These are phyloP conservation scores for Rhododendron mucronatum DNA, from an alignment of 148 eudicot species.

Conservation along the genomic window DNA sequence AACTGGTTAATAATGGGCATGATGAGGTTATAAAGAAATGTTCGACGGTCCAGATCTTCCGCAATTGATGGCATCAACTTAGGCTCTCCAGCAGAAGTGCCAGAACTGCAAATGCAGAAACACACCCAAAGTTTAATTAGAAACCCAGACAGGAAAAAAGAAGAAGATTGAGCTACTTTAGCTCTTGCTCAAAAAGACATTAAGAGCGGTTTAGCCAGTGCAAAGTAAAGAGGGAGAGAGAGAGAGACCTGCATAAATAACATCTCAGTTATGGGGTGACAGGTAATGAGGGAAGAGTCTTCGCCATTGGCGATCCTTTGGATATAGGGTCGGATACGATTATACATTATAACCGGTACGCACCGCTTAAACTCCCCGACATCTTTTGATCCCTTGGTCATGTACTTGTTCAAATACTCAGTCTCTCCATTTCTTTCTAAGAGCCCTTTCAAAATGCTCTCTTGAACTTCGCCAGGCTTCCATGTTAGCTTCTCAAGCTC, in stretches of 20 bases:
- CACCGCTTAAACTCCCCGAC: slow-evolving; percentile 35
- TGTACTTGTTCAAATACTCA: slow-evolving; percentile 51
- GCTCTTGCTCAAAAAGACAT: not conserved
- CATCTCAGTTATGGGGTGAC: slow-evolving; percentile 66
- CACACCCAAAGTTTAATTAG: not conserved
- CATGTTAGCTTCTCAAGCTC: slow-evolving; percentile 55
- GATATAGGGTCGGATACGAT: slow-evolving; percentile 54
- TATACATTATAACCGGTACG: slow-evolving; percentile 56
- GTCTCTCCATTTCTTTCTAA: slow-evolving; percentile 44
- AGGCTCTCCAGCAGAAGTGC: slow-evolving; percentile 75
- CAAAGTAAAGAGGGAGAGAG: not conserved
- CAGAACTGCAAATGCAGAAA: slow-evolving; percentile 48
- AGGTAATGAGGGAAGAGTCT: slow-evolving; percentile 50
- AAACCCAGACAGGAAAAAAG: not conserved
- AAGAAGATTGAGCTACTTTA: not conserved
- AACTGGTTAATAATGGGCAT: slow-evolving; percentile 72
- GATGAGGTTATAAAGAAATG: slow-evolving; percentile 62
- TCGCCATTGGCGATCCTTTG: slow-evolving; percentile 71
- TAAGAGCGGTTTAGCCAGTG: no score
- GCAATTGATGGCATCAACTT: slow-evolving; percentile 76
- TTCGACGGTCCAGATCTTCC: slow-evolving; percentile 73
- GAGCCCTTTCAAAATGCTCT: slow-evolving; percentile 42
- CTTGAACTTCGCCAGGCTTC: slow-evolving; percentile 59
- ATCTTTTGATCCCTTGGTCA: slow-evolving; percentile 35
- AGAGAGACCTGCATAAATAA: slow-evolving; percentile 61